Evolutionary conservation across 2,329 filamentous ascomycete genomes (phyloP), one percentile per base, ranked within the genome.

Genomic region (Botryotinia narcissicola): DNA sequence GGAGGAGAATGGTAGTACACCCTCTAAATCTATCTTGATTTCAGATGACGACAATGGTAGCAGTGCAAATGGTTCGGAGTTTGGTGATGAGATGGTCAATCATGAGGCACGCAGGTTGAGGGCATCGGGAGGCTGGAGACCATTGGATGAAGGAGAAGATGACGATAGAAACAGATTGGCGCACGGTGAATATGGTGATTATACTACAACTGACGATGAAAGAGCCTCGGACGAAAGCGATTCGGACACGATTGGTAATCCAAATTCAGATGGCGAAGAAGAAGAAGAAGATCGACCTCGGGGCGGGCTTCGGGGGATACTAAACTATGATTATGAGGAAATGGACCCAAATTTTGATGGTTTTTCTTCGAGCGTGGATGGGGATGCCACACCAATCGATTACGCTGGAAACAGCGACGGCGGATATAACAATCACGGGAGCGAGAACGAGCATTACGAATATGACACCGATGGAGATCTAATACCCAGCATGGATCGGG

Each of bases 61-160:
- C 18, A 73, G 71, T 59, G 22, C 63, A 60, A 78, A 77, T 59
- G 77, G 72, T 51, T 80, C 79, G 25, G 81, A 81, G 67, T 75
- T 68, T 44, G 79, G 77, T n/a, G 78, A 80, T 59, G 73, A 72
- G 35, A 74, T 76, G 35, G 74, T 76, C 73, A 29, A 57, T 61
- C 67, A 44, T 73, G 77, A 80, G 46, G 77, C 76, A 69, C 63
- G 71, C 22, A 57, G 57, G 44, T 48, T 73, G 42, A 69, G 71
- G 32, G 71, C 71, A 51, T 73, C 71, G 69, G 75, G 75, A 29
- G 81, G 81, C 6, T 82, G 80, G 80, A 81, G 80, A 67, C 80
- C 80, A 25, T 74, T 82, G 32, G 77, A 81, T 68, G 78, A 79
- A 62, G 79, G 75, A 40, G 79, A 76, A n/a, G 76, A 78, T 66